phyloP scores from a whole-genome alignment of 176 grass and related monocot species.

The Stipa capillata region DNA sequence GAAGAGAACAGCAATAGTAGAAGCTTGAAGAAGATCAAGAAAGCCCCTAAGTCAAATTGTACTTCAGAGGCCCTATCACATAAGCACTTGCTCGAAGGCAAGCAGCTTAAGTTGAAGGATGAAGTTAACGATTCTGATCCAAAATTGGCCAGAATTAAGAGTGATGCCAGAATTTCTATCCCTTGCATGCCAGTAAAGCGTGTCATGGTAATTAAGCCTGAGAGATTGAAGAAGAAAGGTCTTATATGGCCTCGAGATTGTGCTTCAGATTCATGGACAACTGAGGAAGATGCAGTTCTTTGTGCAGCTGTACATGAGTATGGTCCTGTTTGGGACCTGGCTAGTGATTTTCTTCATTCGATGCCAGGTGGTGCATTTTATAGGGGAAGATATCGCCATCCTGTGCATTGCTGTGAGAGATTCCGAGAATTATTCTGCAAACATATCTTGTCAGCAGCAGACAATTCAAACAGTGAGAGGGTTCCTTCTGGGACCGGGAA shows the following conservation, averaged over 20 bases:
- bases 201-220: constrained; percentile 82
- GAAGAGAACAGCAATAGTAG: constrained; percentile 53
- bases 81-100: constrained; percentile 32
- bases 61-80: constrained; percentile 32
- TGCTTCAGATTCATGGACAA: constrained; percentile 67
- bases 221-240: constrained; percentile 83
- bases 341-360: constrained; percentile 68
- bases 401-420: constrained; percentile 92
- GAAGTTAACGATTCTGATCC: constrained; percentile 40
- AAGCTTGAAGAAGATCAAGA: constrained; percentile 72
- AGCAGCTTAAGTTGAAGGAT: constrained; percentile 39
- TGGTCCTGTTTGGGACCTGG: constrained; percentile 73
- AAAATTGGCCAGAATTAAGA: constrained; percentile 40
- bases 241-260: constrained; percentile 64
- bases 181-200: constrained; percentile 56
- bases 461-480: constrained; percentile 71
- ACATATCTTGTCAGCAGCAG: constrained; percentile 61
- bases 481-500: constrained; percentile 73
- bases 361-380: constrained; percentile 56
- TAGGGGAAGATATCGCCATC: constrained; percentile 77
- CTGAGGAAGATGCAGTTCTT: constrained; percentile 80
- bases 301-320: constrained; percentile 81
- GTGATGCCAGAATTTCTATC: constrained; percentile 42
- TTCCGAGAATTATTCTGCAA: constrained; percentile 96
- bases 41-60: constrained; percentile 40